These are phyloP conservation scores for Neopestalotiopsis sp. DNA, from an alignment of 2,329 filamentous ascomycete species.

Conservation along the genomic window DNA sequence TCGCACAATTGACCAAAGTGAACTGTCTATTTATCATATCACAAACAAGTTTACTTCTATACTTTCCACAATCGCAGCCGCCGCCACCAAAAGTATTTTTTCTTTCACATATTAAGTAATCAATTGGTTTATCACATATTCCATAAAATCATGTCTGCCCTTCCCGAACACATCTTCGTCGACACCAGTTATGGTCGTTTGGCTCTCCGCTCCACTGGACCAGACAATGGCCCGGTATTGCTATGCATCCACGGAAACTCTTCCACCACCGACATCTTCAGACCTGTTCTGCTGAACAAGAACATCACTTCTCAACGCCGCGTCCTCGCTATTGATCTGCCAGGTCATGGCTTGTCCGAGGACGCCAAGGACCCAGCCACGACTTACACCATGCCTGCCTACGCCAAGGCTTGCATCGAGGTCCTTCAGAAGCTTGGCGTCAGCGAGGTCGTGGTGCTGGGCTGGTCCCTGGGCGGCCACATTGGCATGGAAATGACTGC, in stretches of 20 bases:
- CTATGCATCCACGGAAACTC: conserved; percentile 9
- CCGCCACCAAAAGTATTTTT: no score
- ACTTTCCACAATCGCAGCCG: no score
- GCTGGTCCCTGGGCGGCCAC: conserved; percentile 3
- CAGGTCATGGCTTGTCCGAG: neutral
- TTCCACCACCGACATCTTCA: conserved; percentile 1
- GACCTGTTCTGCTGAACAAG: neutral
- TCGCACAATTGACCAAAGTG: neutral
- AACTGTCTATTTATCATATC: neutral
- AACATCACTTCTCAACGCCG: neutral
- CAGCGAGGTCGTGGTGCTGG: neutral
- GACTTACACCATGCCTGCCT: neutral
- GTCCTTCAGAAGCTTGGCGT: neutral
- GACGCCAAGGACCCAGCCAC: neutral
- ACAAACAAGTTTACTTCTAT: neutral
- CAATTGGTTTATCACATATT: no score
- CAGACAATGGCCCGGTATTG: neutral
- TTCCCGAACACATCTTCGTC: neutral
- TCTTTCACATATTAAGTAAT: no score
- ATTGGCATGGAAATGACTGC: neutral
- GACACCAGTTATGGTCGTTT: neutral
- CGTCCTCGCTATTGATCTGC: conserved; percentile 1
- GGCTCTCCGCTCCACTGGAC: neutral
- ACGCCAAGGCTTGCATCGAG: neutral
- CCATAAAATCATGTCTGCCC: neutral